These are phyloP conservation scores for Vanilla planifolia DNA, from an alignment of 106 monocot genomes.

Conservation along the genomic window DNA sequence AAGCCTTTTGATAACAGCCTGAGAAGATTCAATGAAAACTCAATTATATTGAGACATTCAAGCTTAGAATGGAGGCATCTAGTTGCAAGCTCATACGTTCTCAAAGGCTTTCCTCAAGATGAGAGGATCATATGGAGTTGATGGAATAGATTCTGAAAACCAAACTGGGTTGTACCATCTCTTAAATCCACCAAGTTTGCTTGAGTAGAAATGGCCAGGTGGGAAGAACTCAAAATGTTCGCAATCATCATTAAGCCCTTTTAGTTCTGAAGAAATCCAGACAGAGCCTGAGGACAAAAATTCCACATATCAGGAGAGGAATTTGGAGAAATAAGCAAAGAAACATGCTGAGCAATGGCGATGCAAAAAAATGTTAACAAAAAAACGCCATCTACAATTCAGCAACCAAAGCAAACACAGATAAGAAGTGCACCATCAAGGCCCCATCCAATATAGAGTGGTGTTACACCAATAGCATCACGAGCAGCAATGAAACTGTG, in stretches of 20 bases:
- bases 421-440: constrained; percentile 31
- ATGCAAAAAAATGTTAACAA: neutral
- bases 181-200: constrained; percentile 43
- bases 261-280: constrained; percentile 91
- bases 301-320: neutral
- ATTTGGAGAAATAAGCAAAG: neutral
- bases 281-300: constrained; percentile 44
- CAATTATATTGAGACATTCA: neutral
- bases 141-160: constrained; percentile 57
- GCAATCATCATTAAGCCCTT: constrained; percentile 78
- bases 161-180: constrained; percentile 81
- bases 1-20: constrained; percentile 61
- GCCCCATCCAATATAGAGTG: constrained; percentile 66
- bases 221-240: constrained; percentile 77
- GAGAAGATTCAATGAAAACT: neutral
- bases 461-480: constrained; percentile 57
- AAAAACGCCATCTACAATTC: neutral
- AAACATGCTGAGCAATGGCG: neutral
- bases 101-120: constrained; percentile 54
- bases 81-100: constrained; percentile 24
- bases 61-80: neutral
- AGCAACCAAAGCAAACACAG: neutral
- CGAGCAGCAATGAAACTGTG: constrained; percentile 54
- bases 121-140: constrained; percentile 47
- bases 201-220: constrained; percentile 77